phyloP scores from a whole-genome alignment of 495 filamentous ascomycete species.

The Penicillium soppii region DNA sequence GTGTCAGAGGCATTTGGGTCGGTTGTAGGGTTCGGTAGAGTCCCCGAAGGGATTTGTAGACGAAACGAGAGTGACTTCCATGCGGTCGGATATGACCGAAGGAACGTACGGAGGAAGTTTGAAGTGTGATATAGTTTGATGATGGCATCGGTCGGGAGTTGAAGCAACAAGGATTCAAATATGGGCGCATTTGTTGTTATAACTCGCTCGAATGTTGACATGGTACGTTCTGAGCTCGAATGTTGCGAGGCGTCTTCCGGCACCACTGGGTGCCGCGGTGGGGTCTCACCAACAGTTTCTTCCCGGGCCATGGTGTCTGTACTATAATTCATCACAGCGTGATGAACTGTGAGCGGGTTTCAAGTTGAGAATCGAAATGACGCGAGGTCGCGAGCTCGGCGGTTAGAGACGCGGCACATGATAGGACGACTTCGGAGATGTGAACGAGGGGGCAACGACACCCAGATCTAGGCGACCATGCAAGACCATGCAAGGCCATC shows the following conservation, averaged over 20 bases:
- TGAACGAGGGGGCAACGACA: slow-evolving; percentile 26
- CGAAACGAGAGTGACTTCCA: slow-evolving; percentile 63
- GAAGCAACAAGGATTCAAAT: slow-evolving; percentile 57
- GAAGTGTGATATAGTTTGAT: slow-evolving; percentile 60
- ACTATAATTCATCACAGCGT: slow-evolving; percentile 12
- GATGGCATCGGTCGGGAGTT: slow-evolving; percentile 55
- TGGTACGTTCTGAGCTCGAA: slow-evolving; percentile 29
- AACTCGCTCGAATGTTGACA: slow-evolving; percentile 52
- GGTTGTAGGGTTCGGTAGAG: slow-evolving; percentile 31
- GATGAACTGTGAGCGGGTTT: slow-evolving; percentile 5
- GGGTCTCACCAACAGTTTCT: slow-evolving; percentile 6
- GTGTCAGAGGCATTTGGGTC: slow-evolving; percentile 37
- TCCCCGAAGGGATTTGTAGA: slow-evolving; percentile 47
- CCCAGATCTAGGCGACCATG: slow-evolving; percentile 33
- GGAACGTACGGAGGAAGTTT: slow-evolving; percentile 51
- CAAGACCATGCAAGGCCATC: slow-evolving; percentile 38
- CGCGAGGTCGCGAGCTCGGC: slow-evolving; percentile 37
- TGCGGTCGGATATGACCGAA: slow-evolving; percentile 57
- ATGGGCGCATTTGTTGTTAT: slow-evolving; percentile 56
- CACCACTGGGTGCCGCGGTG: slow-evolving; percentile 21
- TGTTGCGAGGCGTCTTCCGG: slow-evolving; percentile 30
- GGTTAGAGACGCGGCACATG: slow-evolving; percentile 36
- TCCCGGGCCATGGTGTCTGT: slow-evolving; percentile 16
- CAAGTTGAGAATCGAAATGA: slow-evolving; percentile 18
- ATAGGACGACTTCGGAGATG: slow-evolving; percentile 28